Evolutionary conservation across 129 eudicot genomes (phyloP).

Genomic region (Pulicaria dysenterica): DNA sequence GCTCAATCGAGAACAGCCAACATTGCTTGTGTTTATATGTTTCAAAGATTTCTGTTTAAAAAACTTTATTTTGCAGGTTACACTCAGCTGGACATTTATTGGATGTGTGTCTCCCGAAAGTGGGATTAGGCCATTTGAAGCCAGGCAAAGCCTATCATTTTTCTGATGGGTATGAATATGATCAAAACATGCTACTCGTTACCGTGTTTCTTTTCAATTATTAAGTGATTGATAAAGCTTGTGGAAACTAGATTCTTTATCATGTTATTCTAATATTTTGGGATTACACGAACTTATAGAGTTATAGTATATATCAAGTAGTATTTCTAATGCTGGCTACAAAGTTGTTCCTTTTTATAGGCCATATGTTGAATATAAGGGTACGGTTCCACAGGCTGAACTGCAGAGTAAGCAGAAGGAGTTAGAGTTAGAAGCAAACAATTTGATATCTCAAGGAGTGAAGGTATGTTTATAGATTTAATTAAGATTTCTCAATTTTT

Average conservation of each 20-base stretch:
- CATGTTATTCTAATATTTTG: not conserved
- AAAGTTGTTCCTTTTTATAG: conserved; percentile 36
- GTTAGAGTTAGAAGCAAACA: conserved; percentile 66
- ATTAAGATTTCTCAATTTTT: not conserved
- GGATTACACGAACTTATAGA: not conserved
- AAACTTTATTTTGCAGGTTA: conserved; percentile 48
- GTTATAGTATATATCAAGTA: not conserved
- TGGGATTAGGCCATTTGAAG: conserved; percentile 79
- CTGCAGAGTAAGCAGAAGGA: conserved; percentile 63
- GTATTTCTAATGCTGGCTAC: not conserved
- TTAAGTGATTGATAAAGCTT: not conserved
- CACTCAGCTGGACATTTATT: conserved; percentile 95
- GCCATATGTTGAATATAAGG: conserved; percentile 89
- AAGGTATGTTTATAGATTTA: conserved; percentile 46
- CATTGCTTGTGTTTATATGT: conserved; percentile 14
- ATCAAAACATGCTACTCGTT: not conserved
- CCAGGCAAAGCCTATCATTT: conserved; percentile 85
- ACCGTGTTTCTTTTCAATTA: not conserved
- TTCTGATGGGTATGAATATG: conserved; percentile 76
- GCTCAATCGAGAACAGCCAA: not conserved
- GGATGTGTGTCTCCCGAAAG: conserved; percentile 68
- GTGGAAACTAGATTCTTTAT: not conserved
- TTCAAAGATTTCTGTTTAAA: not conserved
- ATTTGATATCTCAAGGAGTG: conserved; percentile 63
- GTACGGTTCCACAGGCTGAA: conserved; percentile 64